Conservation (phyloP, 176 grass and related monocot genomes). For the Rhynchospora pubera region DNA sequence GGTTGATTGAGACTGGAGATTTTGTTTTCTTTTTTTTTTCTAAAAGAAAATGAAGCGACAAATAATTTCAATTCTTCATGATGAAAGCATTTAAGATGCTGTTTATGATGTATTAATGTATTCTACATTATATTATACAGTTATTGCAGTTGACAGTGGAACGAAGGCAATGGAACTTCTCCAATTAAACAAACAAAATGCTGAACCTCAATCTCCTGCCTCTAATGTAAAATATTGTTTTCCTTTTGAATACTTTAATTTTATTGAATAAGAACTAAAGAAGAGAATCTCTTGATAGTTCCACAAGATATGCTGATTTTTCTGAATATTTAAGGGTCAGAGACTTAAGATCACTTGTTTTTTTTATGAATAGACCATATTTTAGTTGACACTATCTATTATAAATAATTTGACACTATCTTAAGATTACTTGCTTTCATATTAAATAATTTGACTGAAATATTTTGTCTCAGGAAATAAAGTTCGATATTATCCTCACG, state of each 20-base stretch:
- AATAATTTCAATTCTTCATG: not conserved
- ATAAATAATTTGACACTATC: not conserved
- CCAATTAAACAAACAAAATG: slow-evolving; percentile 54
- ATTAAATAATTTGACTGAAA: too few species aligned
- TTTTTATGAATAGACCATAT: not conserved
- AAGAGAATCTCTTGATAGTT: slow-evolving; percentile 1
- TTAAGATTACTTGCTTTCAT: too few species aligned
- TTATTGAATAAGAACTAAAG: not conserved
- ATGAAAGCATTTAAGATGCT: not conserved
- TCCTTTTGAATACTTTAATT: not conserved
- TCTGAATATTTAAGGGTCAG: not conserved
- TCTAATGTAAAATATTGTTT: slow-evolving; percentile 31
- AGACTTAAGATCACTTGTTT: not conserved
- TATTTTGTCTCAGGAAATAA: slow-evolving; percentile 56
- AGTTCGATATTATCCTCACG: slow-evolving; percentile 87
- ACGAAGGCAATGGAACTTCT: slow-evolving; percentile 94
- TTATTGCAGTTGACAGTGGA: slow-evolving; percentile 80
- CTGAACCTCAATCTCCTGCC: slow-evolving; percentile 18
- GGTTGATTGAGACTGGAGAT: not conserved
- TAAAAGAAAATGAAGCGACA: not conserved
- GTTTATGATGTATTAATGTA: not conserved
- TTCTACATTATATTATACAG: slow-evolving; percentile 32
- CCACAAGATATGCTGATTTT: not conserved
- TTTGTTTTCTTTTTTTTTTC: not conserved
- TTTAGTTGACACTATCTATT: not conserved